These are phyloP conservation scores for Picea sitchensis DNA, from an alignment of 75 land plant genomes.

Conservation along the genomic window DNA sequence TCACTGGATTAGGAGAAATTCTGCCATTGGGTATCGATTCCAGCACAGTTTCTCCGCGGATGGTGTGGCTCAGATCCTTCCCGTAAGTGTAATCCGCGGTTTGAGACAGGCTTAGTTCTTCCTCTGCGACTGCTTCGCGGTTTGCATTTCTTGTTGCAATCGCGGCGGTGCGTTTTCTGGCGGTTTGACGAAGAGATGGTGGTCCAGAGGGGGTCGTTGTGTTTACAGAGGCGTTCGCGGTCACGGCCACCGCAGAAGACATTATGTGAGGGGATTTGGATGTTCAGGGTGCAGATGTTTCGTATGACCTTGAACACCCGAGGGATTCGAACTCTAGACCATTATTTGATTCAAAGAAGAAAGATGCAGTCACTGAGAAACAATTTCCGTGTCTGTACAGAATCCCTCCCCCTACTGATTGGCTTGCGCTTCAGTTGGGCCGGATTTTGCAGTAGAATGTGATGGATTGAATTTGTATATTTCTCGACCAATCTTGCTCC, in stretches of 20 bases:
- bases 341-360: too few relatives aligned
- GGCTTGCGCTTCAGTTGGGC: background rate
- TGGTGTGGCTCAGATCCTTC: constrained; percentile 8
- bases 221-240: background rate
- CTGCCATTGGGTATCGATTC: background rate
- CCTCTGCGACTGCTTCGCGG: background rate
- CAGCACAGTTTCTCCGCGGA: constrained; percentile 10
- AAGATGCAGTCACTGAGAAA: too few relatives aligned
- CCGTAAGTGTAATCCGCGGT: background rate
- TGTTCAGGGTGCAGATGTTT: too few relatives aligned
- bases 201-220: background rate
- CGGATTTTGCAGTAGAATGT: background rate
- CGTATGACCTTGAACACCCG: background rate
- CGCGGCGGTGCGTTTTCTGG: background rate
- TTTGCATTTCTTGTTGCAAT: background rate
- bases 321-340: constrained; percentile 1
- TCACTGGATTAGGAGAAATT: background rate
- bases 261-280: background rate
- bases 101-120: background rate
- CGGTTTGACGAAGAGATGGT: background rate
- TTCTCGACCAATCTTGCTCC: too few relatives aligned
- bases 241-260: constrained; percentile 1
- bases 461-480: background rate
- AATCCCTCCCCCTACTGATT: background rate
- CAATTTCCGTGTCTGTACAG: background rate